Evolutionary conservation across 768 basidiomycete species (phyloP).

Genomic region (Crepidotus variabilis): DNA sequence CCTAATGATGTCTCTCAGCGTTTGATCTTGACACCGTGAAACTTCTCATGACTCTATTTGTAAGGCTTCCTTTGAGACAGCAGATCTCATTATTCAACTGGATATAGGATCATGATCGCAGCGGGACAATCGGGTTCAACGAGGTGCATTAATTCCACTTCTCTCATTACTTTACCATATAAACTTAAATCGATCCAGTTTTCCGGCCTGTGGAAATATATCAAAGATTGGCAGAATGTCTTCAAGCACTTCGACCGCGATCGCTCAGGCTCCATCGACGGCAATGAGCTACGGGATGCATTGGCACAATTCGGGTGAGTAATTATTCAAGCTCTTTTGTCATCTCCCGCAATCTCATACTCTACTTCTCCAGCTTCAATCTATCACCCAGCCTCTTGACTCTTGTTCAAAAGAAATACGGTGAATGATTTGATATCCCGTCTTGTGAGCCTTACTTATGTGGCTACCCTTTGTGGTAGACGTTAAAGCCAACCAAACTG

Average conservation of each 20-base stretch:
- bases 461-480: constrained; percentile 42
- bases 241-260: constrained; percentile 86
- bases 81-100: background rate
- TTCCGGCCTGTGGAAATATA: constrained; percentile 76
- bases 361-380: constrained; percentile 42
- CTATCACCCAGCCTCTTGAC: constrained; percentile 62
- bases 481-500: constrained; percentile 48
- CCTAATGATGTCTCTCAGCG: constrained; percentile 33
- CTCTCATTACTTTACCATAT: constrained; percentile 10
- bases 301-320: constrained; percentile 69
- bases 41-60: constrained; percentile 80
- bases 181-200: constrained; percentile 40
- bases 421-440: constrained; percentile 32
- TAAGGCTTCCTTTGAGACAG: constrained; percentile 27
- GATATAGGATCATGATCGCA: constrained; percentile 61
- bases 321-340: background rate
- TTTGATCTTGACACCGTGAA: constrained; percentile 88
- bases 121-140: constrained; percentile 76
- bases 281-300: constrained; percentile 61
- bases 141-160: constrained; percentile 42
- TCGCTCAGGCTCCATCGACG: constrained; percentile 76
- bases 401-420: constrained; percentile 77
- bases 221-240: constrained; percentile 86
- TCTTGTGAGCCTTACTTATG: constrained; percentile 18
- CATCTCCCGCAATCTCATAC: background rate